Base-by-base conservation (phyloP, 2,329 filamentous ascomycete species). In the Talaromyces pinophilus region DNA sequence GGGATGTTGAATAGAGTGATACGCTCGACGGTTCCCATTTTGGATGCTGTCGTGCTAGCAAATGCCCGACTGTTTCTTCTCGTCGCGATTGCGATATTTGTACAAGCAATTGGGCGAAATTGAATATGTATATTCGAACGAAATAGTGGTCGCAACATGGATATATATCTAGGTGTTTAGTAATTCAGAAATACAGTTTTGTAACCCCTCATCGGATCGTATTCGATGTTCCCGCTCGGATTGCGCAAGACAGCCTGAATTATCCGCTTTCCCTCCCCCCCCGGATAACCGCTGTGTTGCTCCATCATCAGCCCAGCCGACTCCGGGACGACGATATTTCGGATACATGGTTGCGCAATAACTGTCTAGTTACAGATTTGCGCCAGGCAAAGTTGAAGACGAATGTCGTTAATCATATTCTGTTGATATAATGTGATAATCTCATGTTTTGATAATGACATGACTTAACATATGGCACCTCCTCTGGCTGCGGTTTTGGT, bases 1-100 rank as follows among this genome's bases (percentile, higher is more conserved):
- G 82, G 79, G 65, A 85, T 77, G 71, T 85, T 85, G 80, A 86
- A 86, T 67, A 84, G 77, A 35, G 83, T 85, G 68, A 85, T 78
- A 60, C 84, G 80, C 70, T 84, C 81, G 71, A 85, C 80, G 33
- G 74, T 74, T 19, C 77, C 73, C 77, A 79, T 80, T 66, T 33
- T 46, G 13, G 63, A 72, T 13, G 28, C 22, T 46, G 40, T 22
- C 17, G 48, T 44, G 2, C 38, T 11, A 17, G 19, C 55, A 42
- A 22, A 38, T 35, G 10, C 10, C 13, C 15, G 55, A 59, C 13
- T 38, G 38, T 25, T 28, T 17, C 6, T 46, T 57, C n/a, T 40
- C 5, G n/a, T 22, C 11, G 54, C 54, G 4, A 57, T 22, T 17
- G n/a, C 54, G n/a, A 38, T 38, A 25, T 25, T 38, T 17, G n/a